Conservation (phyloP, 768 basidiomycete genomes). For the Sporobolomyces pararoseus region DNA sequence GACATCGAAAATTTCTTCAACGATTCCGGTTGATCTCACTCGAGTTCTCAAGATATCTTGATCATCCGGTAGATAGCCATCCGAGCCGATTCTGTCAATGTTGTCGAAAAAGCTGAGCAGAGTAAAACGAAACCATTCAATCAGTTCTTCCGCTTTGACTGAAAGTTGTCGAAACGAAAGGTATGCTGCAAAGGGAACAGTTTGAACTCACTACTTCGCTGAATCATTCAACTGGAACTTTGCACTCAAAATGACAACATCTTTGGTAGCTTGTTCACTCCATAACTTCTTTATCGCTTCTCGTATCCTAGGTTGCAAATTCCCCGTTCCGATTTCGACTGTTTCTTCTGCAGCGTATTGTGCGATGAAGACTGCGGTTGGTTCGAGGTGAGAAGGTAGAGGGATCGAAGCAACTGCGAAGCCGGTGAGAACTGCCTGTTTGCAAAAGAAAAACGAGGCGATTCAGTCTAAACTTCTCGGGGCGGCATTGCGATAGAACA, state of each 20-base stretch:
- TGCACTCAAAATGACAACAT: background rate
- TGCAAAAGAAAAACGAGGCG: background rate
- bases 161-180: no score
- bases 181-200: background rate
- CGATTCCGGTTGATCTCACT: constrained; percentile 96
- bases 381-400: background rate
- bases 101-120: constrained; percentile 50
- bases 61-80: constrained; percentile 79
- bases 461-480: no score
- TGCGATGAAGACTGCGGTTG: constrained; percentile 6
- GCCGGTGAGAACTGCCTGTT: constrained; percentile 32
- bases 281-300: constrained; percentile 24
- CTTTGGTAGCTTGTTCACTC: constrained; percentile 2
- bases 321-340: background rate
- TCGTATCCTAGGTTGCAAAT: background rate
- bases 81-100: constrained; percentile 72
- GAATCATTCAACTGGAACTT: constrained; percentile 41
- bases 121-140: background rate
- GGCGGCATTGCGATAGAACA: background rate
- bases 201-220: constrained; percentile 22
- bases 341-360: constrained; percentile 11
- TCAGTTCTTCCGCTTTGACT: no score
- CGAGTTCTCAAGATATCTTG: constrained; percentile 90
- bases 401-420: background rate
- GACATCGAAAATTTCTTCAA: constrained; percentile 90